Base-by-base conservation (phyloP, 768 basidiomycete species). In the Rhodocollybia butyracea region DNA sequence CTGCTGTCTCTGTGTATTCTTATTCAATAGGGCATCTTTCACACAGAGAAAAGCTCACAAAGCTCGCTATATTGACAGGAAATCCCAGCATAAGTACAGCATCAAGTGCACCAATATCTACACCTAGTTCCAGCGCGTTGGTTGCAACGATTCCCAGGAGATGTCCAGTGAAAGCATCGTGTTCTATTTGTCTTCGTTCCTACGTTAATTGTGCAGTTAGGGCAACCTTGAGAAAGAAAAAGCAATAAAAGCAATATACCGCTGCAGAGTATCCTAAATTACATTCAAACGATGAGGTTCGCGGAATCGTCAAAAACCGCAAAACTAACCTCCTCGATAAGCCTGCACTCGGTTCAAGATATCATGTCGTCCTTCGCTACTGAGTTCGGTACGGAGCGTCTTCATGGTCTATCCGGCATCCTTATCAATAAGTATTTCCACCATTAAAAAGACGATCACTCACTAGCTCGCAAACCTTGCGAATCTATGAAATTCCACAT, bases 1-100 rank as follows among this genome's bases (percentile, higher is more conserved):
- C 81, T 96, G 92, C 75, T 96, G 94, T 38, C 88, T 79, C 91
- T 94, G 61, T 53, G n/a, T 30, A 22, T 19, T 24, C 12, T 26
- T 17, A 31, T 40, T n/a, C 38, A 8, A 5, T 12, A 17, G 17
- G 7, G n/a, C 29, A 26, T 26, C 17, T n/a, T 5, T 22, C 8
- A 13, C 7, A 46, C 11, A 5, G 12, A 1, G 12, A 29, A 29
- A 6, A 5, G 30, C 70, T 62, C 56, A 93, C 91, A 56, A 93
- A 88, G 61, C 90, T 94, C 0, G 93, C 87, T 32, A 94, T 71
- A 39, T 80, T 82, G 52, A 81, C 76, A 0, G 93, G 93, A 66
- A 95, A 93, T 1, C 91, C 91, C 27, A 94, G 80, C 81, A 93
- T 90, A 54, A 96, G 82, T 39, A 95, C 93, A 6, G 88, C 90